Evolutionary conservation across 2,329 filamentous ascomycete species (phyloP).

Genomic region (Chaetomiaceae sp.): DNA sequence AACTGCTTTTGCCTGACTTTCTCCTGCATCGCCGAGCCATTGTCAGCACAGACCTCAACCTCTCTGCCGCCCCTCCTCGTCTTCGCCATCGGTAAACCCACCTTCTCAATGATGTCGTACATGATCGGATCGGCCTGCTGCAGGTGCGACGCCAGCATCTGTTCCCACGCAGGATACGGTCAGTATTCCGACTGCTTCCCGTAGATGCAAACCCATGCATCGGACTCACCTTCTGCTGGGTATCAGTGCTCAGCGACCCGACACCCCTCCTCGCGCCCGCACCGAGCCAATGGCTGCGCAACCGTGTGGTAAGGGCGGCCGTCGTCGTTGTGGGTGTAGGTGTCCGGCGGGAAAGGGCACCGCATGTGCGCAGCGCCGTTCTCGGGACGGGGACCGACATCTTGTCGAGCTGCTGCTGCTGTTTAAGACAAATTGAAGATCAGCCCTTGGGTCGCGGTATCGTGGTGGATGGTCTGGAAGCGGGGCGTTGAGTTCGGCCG

Average conservation of each 20-base stretch:
- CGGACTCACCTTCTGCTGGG: conserved; percentile 52
- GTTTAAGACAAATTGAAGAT: not conserved
- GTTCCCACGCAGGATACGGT: conserved; percentile 12
- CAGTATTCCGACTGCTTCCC: conserved; percentile 5
- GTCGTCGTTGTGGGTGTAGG: not conserved
- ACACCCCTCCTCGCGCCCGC: conserved; percentile 31
- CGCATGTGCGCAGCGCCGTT: conserved; percentile 35
- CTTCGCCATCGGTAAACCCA: conserved; percentile 30
- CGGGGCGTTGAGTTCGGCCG: not conserved
- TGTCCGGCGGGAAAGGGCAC: conserved; percentile 35
- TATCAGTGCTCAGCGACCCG: conserved; percentile 45
- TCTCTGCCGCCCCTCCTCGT: too few relatives aligned
- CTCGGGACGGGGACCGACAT: conserved; percentile 48
- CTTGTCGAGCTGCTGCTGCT: conserved; percentile 11
- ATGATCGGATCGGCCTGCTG: conserved; percentile 81
- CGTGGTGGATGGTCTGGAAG: too few relatives aligned
- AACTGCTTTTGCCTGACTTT: conserved; percentile 96
- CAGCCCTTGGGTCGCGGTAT: not conserved
- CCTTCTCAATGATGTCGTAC: conserved; percentile 86
- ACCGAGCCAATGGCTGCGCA: conserved; percentile 10
- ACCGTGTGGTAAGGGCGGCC: not conserved
- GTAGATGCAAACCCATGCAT: not conserved
- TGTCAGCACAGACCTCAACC: not conserved
- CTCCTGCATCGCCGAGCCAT: conserved; percentile 54
- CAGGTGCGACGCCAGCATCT: conserved; percentile 76